These are phyloP conservation scores for Phytophthora pinifolia DNA, from an alignment of 352 stramenopile genomes.

Conservation along the genomic window DNA sequence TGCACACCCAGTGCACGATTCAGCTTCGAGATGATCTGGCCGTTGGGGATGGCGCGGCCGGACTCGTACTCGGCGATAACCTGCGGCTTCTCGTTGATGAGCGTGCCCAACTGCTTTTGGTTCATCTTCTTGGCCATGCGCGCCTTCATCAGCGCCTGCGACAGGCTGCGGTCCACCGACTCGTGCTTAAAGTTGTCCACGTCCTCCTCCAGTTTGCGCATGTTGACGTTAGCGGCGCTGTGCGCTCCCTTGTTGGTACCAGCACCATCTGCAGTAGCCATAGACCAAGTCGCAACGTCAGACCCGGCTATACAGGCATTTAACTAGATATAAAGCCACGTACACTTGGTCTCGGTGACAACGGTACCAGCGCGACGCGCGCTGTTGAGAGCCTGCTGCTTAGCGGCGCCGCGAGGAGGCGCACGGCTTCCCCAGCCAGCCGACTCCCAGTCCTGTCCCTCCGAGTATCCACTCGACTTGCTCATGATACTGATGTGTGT, in stretches of 20 bases:
- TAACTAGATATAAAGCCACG: constrained; percentile 12
- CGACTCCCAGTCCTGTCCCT: constrained; percentile 79
- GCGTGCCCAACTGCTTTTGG: constrained; percentile 96
- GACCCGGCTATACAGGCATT: not conserved
- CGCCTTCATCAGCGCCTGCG: constrained; percentile 95
- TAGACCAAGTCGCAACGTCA: too few relatives aligned
- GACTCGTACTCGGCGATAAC: constrained; percentile 98
- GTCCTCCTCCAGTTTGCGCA: constrained; percentile 91
- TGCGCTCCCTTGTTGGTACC: constrained; percentile 89
- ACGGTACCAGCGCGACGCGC: constrained; percentile 73
- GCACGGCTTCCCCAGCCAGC: constrained; percentile 78
- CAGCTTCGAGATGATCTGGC: constrained; percentile 97
- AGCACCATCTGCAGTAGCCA: constrained; percentile 42
- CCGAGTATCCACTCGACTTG: constrained; percentile 62
- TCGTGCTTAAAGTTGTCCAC: constrained; percentile 90
- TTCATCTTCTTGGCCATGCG: constrained; percentile 98
- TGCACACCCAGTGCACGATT: constrained; percentile 93
- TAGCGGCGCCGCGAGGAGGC: constrained; percentile 53
- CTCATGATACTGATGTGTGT: not conserved
- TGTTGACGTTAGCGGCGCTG: constrained; percentile 71
- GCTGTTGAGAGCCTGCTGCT: constrained; percentile 71
- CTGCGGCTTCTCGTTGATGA: constrained; percentile 96
- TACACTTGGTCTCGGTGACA: constrained; percentile 75
- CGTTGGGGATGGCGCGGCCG: constrained; percentile 97
- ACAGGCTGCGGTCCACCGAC: constrained; percentile 82